Evolutionary conservation across 306 rosid genomes (phyloP), one percentile per base, ranked within the genome.

Genomic region (Styphnolobium japonicum): DNA sequence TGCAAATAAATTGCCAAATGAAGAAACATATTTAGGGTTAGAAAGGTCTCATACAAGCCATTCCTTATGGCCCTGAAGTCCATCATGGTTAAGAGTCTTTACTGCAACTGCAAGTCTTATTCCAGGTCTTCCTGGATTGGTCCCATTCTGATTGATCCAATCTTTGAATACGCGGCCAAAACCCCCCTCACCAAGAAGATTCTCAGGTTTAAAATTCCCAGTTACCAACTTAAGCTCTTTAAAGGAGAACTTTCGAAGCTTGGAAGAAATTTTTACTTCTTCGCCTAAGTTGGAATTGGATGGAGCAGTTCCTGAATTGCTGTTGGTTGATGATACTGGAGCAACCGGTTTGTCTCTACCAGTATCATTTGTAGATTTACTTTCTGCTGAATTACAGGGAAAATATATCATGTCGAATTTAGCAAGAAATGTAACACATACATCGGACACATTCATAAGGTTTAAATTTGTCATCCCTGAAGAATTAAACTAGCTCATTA

Each of bases 91-190:
- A 7, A 90, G 92, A 22, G 83, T 75, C 79, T 89, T 92, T 0
- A 92, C 93, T 0, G 96, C 97, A 69, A 90, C 87, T 0, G 93
- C 76, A 1, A 90, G n/a, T 42, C 86, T 85, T 0, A 12, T 6
- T 68, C 80, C 85, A 43, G 89, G 73, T 65, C 77, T 84, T 53
- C 85, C 57, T 18, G 83, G 86, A 75, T 83, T 15, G 40, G 48
- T 72, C 11, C 83, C 89, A 12, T 62, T 11, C 2, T 34, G 80
- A 18, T 40, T 67, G 3, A 89, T 67, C 91, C 90, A 87, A 6
- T 96, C 95, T 71, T 90, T 92, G 49, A 11, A 89, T 1, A 90
- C 95, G 1, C 78, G 25, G 11, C 97, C 95, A 77, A 89, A 89
- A 0, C 95, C 93, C 0, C 92, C 92, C 16, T 84, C 86, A 0